Conservation (phyloP, 129 eudicot species). For the Rutidosis leptorrhynchoides region DNA sequence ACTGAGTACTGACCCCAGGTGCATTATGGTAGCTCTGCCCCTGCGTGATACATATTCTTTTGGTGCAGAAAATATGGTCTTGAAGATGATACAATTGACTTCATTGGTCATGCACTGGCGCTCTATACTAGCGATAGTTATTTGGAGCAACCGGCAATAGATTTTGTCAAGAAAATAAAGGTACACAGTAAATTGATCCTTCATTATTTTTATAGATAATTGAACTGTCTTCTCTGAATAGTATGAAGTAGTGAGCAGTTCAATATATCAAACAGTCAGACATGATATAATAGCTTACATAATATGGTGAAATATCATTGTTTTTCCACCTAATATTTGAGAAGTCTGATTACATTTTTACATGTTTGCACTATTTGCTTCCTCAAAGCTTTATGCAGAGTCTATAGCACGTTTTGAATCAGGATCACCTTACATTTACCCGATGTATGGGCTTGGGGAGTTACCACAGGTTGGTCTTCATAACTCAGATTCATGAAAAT, state of each 20-base stretch:
- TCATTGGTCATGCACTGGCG: constrained; percentile 94
- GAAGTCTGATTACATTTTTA: not conserved
- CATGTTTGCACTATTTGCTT: constrained; percentile 7
- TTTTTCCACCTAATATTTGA: not conserved
- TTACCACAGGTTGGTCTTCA: constrained; percentile 75
- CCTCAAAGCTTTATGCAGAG: constrained; percentile 78
- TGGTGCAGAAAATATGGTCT: constrained; percentile 85
- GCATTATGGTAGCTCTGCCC: no score
- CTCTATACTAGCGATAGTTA: constrained; percentile 67
- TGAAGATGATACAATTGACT: constrained; percentile 88
- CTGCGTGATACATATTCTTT: no score
- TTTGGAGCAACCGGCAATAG: constrained; percentile 74
- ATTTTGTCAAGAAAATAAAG: constrained; percentile 85
- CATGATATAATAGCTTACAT: not conserved
- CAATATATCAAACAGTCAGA: not conserved
- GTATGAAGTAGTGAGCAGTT: not conserved
- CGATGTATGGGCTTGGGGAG: constrained; percentile 94
- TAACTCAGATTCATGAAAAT: constrained; percentile 3
- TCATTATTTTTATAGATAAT: no score
- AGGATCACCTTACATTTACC: constrained; percentile 91
- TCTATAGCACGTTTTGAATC: constrained; percentile 85
- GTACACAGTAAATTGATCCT: no score
- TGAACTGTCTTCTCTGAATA: no score
- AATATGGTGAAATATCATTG: not conserved
- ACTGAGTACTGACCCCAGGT: no score